Evolutionary conservation across 352 stramenopile species (phyloP).

Genomic region (Phytophthora melonis): DNA sequence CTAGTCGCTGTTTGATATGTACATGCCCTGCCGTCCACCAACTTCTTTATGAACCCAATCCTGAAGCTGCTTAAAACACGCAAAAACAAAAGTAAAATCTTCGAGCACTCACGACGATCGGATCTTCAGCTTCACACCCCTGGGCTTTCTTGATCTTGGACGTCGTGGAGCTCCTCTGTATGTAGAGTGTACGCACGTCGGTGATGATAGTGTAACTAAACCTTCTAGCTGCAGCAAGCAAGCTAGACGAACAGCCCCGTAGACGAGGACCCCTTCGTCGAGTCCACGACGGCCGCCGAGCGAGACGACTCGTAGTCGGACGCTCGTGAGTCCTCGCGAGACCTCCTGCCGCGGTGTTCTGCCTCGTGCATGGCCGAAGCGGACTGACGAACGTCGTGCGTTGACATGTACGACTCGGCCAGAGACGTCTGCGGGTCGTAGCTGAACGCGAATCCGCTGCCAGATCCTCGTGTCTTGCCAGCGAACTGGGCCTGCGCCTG

Average conservation of each 20-base stretch:
- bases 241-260: conserved; percentile 51
- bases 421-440: conserved; percentile 83
- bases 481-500: conserved; percentile 19
- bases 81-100: conserved; percentile 35
- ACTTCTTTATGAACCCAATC: conserved; percentile 12
- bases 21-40: conserved; percentile 17
- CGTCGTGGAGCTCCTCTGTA: conserved; percentile 14
- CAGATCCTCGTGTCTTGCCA: conserved; percentile 69
- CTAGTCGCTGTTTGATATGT: conserved; percentile 32
- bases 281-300: conserved; percentile 40
- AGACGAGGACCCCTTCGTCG: conserved; percentile 47
- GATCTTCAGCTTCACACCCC: neutral
- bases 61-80: conserved; percentile 20
- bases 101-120: conserved; percentile 10
- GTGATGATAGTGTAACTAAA: conserved; percentile 41
- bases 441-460: conserved; percentile 85
- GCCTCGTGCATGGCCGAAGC: conserved; percentile 71
- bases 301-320: conserved; percentile 65
- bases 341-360: conserved; percentile 66
- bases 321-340: conserved; percentile 76
- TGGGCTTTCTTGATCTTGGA: conserved; percentile 16
- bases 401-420: conserved; percentile 85
- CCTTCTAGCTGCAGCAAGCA: conserved; percentile 5
- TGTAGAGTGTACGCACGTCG: conserved; percentile 30
- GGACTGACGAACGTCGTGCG: conserved; percentile 63